phyloP scores from a whole-genome alignment of 2,329 filamentous ascomycete genomes.

The Cordyceps javanica region DNA sequence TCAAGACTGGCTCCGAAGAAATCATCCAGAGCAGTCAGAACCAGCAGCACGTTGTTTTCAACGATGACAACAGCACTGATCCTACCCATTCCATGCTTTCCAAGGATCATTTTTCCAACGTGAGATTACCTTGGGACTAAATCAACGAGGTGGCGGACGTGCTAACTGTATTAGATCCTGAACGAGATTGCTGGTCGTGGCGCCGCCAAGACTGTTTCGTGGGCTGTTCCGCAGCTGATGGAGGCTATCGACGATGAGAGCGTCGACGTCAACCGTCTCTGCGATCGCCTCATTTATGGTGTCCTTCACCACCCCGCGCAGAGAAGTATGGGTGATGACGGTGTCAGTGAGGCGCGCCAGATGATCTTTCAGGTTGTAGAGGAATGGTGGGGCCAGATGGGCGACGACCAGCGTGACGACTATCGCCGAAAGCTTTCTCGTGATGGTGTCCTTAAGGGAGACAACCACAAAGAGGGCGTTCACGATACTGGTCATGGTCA shows the following conservation, averaged over 20 bases:
- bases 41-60: constrained; percentile 82
- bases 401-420: constrained; percentile 54
- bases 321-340: constrained; percentile 62
- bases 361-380: constrained; percentile 76
- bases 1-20: constrained; percentile 77
- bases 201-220: constrained; percentile 70
- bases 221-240: constrained; percentile 87
- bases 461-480: constrained; percentile 83
- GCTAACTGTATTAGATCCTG: constrained; percentile 46
- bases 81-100: constrained; percentile 85
- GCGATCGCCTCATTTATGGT: constrained; percentile 72
- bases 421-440: constrained; percentile 72
- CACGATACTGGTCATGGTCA: constrained; percentile 80
- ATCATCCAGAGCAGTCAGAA: constrained; percentile 79
- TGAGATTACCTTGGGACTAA: constrained; percentile 26
- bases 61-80: constrained; percentile 68
- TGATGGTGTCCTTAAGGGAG: constrained; percentile 66
- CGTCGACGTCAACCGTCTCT: constrained; percentile 60
- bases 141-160: background rate
- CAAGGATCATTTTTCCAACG: constrained; percentile 89
- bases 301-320: constrained; percentile 87
- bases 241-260: constrained; percentile 76
- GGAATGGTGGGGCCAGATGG: constrained; percentile 73
- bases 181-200: constrained; percentile 85
- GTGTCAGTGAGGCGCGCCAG: constrained; percentile 62